Percentiles rank a stretch among this genome's conserved stretches.
phyloP scores from a whole-genome alignment of 2,329 filamentous ascomycete genomes.

The Ceratocystis albifundus region DNA sequence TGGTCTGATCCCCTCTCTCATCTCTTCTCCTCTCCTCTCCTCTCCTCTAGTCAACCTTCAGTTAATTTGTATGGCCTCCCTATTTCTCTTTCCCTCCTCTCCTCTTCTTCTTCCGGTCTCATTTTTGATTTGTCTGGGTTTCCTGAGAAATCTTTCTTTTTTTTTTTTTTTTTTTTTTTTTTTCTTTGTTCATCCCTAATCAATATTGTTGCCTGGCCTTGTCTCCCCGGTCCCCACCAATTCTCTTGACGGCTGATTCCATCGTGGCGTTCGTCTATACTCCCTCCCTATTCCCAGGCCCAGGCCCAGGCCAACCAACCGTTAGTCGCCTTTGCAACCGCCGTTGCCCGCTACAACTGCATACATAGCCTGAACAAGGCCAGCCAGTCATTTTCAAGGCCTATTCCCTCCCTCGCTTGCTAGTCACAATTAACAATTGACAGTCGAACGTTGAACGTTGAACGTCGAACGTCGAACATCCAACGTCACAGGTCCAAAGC shows the following conservation, averaged over 20 bases:
- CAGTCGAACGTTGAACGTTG: too few relatives aligned
- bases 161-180: too few relatives aligned
- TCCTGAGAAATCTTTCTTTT: too few relatives aligned
- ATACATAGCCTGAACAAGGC: slow-evolving; percentile 13
- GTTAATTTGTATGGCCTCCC: background rate
- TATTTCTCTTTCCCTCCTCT: slow-evolving; percentile 4
- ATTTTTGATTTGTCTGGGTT: background rate
- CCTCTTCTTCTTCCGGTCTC: background rate
- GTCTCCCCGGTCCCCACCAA: too few relatives aligned
- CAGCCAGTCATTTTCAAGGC: slow-evolving; percentile 18
- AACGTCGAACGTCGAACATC: too few relatives aligned
- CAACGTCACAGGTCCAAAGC: too few relatives aligned
- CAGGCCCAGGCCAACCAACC: background rate
- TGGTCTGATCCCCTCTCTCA: slow-evolving; percentile 11
- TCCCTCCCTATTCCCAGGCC: too few relatives aligned
- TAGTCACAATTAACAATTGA: background rate
- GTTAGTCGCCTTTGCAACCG: background rate
- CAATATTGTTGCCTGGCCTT: too few relatives aligned
- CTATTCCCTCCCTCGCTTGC: slow-evolving; percentile 16
- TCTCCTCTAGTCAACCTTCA: background rate
- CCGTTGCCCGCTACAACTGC: background rate
- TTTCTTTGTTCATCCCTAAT: too few relatives aligned
- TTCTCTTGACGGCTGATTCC: background rate
- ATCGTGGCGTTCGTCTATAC: background rate
- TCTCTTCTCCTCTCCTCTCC: background rate